Evolutionary conservation across 345 rosid genomes (phyloP).

Genomic region (Eucalyptus sideroxylon): DNA sequence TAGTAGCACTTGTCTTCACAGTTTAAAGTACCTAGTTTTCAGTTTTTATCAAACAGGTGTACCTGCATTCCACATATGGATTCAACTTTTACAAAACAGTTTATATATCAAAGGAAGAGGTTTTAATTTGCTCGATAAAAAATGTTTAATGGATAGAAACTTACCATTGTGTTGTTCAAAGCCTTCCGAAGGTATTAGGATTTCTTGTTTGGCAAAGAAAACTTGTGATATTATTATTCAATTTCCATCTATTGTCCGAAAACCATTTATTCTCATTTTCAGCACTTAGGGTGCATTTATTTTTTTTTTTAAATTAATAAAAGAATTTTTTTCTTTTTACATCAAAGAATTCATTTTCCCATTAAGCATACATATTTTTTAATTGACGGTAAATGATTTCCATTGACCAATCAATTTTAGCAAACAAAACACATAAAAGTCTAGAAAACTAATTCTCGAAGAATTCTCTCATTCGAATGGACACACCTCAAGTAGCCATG

Average conservation of each 20-base stretch:
- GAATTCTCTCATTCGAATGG: neutral
- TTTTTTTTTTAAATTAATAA: neutral
- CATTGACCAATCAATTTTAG: neutral
- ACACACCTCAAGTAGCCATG: neutral
- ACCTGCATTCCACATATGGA: neutral
- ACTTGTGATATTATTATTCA: neutral
- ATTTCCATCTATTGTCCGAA: neutral
- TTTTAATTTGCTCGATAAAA: neutral
- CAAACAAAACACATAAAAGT: neutral
- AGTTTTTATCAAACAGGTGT: neutral
- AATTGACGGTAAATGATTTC: neutral
- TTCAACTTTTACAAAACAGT: neutral
- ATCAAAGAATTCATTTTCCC: neutral
- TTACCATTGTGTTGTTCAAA: neutral
- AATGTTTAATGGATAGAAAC: neutral
- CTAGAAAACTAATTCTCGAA: accelerated
- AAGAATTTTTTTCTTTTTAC: neutral
- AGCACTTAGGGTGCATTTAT: neutral
- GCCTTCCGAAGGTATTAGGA: neutral
- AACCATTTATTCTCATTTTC: too few relatives aligned
- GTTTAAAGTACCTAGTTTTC: neutral
- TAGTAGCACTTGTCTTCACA: neutral
- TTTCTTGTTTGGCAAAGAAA: neutral
- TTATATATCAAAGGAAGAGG: neutral
- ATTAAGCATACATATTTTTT: too few relatives aligned